Evolutionary conservation across 169 alveolate species (phyloP).

Genomic region (Blepharisma undulans): DNA sequence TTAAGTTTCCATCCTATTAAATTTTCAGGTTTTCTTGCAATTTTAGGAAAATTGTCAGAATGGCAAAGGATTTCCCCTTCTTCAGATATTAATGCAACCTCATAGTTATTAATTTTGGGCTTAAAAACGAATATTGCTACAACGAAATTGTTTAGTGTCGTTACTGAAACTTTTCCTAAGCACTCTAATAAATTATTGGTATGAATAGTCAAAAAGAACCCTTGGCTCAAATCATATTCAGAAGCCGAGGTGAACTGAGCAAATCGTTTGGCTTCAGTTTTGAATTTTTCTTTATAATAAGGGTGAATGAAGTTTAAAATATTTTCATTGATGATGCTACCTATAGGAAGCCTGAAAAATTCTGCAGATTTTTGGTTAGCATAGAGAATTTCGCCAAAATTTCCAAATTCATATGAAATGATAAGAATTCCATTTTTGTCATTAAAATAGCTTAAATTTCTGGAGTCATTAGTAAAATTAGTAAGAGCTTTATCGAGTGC

Average conservation of each 20-base stretch:
- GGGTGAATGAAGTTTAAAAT: background rate
- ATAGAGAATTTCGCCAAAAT: background rate
- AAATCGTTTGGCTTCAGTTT: background rate
- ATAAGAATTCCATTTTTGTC: background rate
- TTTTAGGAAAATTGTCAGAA: background rate
- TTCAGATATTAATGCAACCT: background rate
- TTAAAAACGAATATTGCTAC: background rate
- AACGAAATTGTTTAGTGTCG: background rate
- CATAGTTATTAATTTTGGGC: background rate
- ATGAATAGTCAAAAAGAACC: background rate
- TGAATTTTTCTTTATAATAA: background rate
- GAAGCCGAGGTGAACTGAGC: background rate
- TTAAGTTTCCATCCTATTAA: background rate
- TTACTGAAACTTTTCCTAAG: background rate
- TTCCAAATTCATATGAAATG: background rate
- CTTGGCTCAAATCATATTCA: background rate
- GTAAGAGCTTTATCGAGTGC: background rate
- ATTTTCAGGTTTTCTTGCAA: background rate
- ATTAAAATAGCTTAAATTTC: background rate
- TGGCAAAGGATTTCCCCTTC: background rate
- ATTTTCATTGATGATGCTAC: background rate
- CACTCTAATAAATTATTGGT: background rate
- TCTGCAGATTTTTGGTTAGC: conserved; percentile 1
- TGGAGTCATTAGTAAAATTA: background rate
- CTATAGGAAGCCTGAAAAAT: background rate